Evolutionary conservation across 2,329 filamentous ascomycete species (phyloP), one percentile per base, ranked within the genome.

Genomic region (Penicillium sp.): DNA sequence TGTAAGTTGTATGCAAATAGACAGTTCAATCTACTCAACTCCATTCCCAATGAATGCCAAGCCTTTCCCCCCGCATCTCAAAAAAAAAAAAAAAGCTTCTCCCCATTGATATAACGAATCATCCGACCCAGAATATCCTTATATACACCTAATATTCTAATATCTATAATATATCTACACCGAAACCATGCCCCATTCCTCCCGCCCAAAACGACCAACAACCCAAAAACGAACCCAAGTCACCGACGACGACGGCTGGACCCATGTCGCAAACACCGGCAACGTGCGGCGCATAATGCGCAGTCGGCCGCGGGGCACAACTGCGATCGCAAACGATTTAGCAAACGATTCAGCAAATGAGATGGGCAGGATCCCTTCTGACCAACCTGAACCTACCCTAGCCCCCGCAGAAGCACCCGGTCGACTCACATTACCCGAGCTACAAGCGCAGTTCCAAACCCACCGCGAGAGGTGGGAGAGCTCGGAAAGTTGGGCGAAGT

Each of bases 231-330:
- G 71, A 35, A 61, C 70, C 40, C 58, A 73, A 65, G 58, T 76
- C 49, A 71, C 69, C 47, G 74, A 74, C 60, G 53, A 66, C 19
- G 65, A 74, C 44, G 75, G 75, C 65, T 78, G 75, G 75, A 76
- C 75, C 23, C 75, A 77, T 59, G 67, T 78, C 56, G 70, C 71
- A 18, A 74, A 64, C 32, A 62, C 51, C 53, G 58, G 53, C 48
- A 67, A 66, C 46, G 67, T 64, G 39, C 64, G 65, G 44, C 68
- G 68, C 32, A 60, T 60, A 34, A 42, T 62, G 29, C 63, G 60
- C 53, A 55, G 51, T 23, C 56, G 38, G 30, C 47, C 39, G 35
- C 36, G 27, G 30, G 46, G 9, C 13, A 30, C 46, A 32, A 41
- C 36, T 23, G 36, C 27, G 18, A 32, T 26, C 26, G 23, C 16